Percentiles rank a stretch among this genome's conserved stretches.
These are phyloP conservation scores for Epichloe uncinata DNA, from an alignment of 2,329 filamentous ascomycete species.

Conservation along the genomic window DNA sequence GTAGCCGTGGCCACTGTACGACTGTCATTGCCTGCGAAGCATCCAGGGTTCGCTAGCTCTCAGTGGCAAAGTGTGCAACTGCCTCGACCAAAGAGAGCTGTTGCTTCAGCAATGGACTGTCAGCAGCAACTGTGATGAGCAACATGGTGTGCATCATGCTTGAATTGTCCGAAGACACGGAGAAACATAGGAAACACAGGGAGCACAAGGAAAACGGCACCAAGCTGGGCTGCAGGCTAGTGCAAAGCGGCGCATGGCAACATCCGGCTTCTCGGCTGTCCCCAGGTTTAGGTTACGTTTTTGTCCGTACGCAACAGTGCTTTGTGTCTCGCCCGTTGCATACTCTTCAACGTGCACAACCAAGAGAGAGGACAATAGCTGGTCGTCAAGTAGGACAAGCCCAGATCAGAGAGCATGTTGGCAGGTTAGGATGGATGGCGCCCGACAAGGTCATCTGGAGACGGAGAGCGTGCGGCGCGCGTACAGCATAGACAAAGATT, in stretches of 20 bases:
- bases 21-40: slow-evolving; percentile 1
- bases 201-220: not conserved
- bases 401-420: not conserved
- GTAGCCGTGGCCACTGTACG: not conserved
- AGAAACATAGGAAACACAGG: not conserved
- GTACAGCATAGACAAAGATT: not conserved
- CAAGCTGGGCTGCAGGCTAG: not conserved
- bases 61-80: not conserved
- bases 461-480: not conserved
- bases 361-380: too few species aligned
- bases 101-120: not conserved
- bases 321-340: not conserved
- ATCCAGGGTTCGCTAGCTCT: not conserved
- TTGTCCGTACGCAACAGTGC: not conserved
- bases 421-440: not conserved
- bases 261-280: not conserved
- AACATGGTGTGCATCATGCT: not conserved
- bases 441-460: not conserved
- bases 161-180: not conserved
- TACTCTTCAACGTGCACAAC: not conserved
- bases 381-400: not conserved
- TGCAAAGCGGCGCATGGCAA: not conserved
- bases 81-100: not conserved
- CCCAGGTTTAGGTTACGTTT: not conserved
- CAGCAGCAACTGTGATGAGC: not conserved